Conservation (phyloP, 305 asterid genomes). For the Fraxinus sp. region DNA sequence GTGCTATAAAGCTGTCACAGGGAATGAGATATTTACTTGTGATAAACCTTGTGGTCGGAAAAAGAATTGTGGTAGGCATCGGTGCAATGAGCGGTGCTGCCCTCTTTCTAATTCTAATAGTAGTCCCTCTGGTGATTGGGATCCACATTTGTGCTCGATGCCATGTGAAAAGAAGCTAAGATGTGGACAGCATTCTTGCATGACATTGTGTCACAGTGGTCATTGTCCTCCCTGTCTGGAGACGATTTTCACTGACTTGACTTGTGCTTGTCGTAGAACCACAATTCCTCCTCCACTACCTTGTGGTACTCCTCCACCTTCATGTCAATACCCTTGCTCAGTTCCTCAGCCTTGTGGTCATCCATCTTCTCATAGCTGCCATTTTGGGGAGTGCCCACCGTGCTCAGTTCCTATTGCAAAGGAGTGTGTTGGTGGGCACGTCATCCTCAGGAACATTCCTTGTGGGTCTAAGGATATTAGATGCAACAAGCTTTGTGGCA, state of each 20-base stretch:
- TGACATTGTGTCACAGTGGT: slow-evolving; percentile 84
- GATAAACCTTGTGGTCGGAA: slow-evolving; percentile 84
- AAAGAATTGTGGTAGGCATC: slow-evolving; percentile 93
- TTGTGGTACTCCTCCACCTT: slow-evolving; percentile 87
- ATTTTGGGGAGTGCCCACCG: slow-evolving; percentile 91
- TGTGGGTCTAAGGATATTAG: slow-evolving; percentile 93
- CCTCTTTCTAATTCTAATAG: slow-evolving; percentile 54
- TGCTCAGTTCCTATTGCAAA: slow-evolving; percentile 81
- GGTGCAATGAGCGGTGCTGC: slow-evolving; percentile 93
- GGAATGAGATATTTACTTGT: slow-evolving; percentile 58
- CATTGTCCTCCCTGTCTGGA: slow-evolving; percentile 96
- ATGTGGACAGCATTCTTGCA: slow-evolving; percentile 93
- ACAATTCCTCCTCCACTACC: slow-evolving; percentile 94
- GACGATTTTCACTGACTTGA: slow-evolving; percentile 77
- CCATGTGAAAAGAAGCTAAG: slow-evolving; percentile 93
- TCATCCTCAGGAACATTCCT: slow-evolving; percentile 74
- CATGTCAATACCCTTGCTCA: slow-evolving; percentile 86
- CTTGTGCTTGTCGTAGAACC: slow-evolving; percentile 90
- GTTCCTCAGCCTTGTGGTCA: slow-evolving; percentile 93
- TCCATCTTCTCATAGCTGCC: slow-evolving; percentile 92
- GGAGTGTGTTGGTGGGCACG: slow-evolving; percentile 92
- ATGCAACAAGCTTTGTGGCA: slow-evolving; percentile 87
- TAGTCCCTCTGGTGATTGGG: slow-evolving; percentile 50
- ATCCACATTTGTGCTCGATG: slow-evolving; percentile 88
- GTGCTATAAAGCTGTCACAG: slow-evolving; percentile 61